These are phyloP conservation scores for Eragrostis curvula DNA, from an alignment of 176 grass and related monocot genomes.

Conservation along the genomic window DNA sequence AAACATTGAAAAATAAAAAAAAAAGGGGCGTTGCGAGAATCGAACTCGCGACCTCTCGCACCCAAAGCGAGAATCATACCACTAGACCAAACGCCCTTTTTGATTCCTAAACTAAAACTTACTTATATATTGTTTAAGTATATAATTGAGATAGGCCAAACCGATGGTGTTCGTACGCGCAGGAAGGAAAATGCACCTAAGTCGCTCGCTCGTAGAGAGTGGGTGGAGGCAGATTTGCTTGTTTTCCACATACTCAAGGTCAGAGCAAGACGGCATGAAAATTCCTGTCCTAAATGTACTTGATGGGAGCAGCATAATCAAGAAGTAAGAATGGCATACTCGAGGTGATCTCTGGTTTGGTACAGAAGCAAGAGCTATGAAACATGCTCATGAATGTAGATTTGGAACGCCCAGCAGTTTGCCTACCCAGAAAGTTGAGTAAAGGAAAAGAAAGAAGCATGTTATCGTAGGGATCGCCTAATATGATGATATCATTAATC, in stretches of 20 bases:
- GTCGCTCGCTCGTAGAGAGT: background rate
- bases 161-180: too few relatives aligned
- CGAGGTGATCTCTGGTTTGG: background rate
- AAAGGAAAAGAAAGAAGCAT: background rate
- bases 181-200: too few relatives aligned
- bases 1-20: too few relatives aligned
- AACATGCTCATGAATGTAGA: background rate
- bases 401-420: background rate
- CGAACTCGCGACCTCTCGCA: conserved; percentile 71
- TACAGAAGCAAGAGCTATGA: background rate
- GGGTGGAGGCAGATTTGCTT: background rate
- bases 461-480: background rate
- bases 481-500: background rate
- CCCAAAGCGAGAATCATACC: conserved; percentile 99
- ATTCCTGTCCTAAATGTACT: background rate
- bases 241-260: background rate
- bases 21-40: conserved; percentile 44
- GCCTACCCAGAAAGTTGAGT: background rate
- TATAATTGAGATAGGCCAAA: too few relatives aligned
- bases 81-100: conserved; percentile 96
- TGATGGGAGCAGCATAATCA: background rate
- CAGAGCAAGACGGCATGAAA: background rate
- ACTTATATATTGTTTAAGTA: too few relatives aligned
- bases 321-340: background rate
- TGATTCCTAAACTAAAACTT: too few relatives aligned